Conservation (phyloP, 139 green algal species). For the Chlorella sp. region DNA sequence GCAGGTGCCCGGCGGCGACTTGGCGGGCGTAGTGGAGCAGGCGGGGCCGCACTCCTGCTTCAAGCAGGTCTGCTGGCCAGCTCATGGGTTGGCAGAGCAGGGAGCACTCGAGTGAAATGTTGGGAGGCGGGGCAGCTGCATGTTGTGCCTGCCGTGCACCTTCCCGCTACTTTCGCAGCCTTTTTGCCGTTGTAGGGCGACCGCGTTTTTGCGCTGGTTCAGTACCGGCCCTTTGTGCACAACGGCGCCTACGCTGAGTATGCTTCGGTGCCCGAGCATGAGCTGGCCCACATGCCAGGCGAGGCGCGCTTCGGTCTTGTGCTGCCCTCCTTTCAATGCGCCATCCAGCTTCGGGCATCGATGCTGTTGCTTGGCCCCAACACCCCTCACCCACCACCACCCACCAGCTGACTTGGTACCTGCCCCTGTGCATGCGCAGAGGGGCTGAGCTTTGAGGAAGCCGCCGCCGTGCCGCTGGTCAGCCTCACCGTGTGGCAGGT, state of each 20-base stretch:
- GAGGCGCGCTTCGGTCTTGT: too few relatives aligned
- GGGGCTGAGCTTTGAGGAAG: slow-evolving; percentile 9
- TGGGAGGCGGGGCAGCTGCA: too few relatives aligned
- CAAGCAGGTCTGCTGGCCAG: not conserved
- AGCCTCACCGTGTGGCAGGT: slow-evolving; percentile 20
- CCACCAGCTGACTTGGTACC: too few relatives aligned
- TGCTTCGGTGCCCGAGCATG: too few relatives aligned
- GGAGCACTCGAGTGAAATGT: too few relatives aligned
- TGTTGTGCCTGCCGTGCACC: not conserved
- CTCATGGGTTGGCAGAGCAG: too few relatives aligned
- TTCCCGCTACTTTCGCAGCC: too few relatives aligned
- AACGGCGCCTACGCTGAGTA: too few relatives aligned
- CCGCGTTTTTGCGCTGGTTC: slow-evolving; percentile 6
- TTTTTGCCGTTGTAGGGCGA: not conserved
- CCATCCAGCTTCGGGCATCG: not conserved
- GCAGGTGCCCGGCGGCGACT: not conserved
- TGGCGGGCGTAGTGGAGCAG: slow-evolving; percentile 9
- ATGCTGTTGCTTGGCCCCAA: not conserved
- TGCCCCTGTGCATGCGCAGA: not conserved
- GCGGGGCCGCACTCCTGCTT: not conserved
- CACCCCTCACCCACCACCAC: too few relatives aligned
- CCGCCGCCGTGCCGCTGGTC: slow-evolving; percentile 2
- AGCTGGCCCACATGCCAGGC: too few relatives aligned
- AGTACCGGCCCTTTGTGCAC: not conserved
- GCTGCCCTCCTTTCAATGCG: too few relatives aligned